Base-by-base conservation (phyloP, 2,329 filamentous ascomycete genomes). In the Scolecobasidium constrictum region DNA sequence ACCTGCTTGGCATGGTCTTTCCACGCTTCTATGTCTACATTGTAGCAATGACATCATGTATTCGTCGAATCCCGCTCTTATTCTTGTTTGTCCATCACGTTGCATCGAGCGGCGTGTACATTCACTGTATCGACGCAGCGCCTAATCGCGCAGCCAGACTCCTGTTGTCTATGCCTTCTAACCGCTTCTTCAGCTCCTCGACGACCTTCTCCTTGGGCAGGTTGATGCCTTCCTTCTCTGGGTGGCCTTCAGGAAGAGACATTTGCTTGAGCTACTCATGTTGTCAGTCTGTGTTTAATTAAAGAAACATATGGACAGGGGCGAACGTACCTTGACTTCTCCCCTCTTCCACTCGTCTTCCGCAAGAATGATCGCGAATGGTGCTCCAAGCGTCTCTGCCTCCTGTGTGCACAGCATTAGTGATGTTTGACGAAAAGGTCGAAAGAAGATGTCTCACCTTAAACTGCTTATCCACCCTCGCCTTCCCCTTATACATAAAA, bases 401-500 rank as follows among this genome's bases (percentile, higher is more conserved):
- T 82, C 81, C 66, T 94, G 94, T 73, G 96, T 44, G 11, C 41
- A 40, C 28, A 7, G 23, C 9, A 38, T 11, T 16, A 37, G 20
- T 7, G 35, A 18, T 37, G 9, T 11, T 9, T 11, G 16, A 12
- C 9, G 35, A 17, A 9, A 37, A 37, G 9, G 11, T 11, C 11
- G 12, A 9, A 37, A 9, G 12, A 37, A 11, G 12, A 37, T 9
- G n/a, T n/a, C n/a, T n/a, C n/a, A n/a, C n/a, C 12, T n/a, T 21
- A 16, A 18, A 20, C 21, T 20, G 26, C 47, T 81, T 75, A 11
- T 78, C 82, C 22, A 94, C 72, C 63, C 88, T 94, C 13, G 90
- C 87, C 70, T 94, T 94, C 50, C 81, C 75, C 66, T 95, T 96
- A 69, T 85, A 86, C 9, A 78, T 70, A 59, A 92, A 94, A 60